phyloP scores from a whole-genome alignment of 495 filamentous ascomycete genomes.

The Penicillium subrubescens region DNA sequence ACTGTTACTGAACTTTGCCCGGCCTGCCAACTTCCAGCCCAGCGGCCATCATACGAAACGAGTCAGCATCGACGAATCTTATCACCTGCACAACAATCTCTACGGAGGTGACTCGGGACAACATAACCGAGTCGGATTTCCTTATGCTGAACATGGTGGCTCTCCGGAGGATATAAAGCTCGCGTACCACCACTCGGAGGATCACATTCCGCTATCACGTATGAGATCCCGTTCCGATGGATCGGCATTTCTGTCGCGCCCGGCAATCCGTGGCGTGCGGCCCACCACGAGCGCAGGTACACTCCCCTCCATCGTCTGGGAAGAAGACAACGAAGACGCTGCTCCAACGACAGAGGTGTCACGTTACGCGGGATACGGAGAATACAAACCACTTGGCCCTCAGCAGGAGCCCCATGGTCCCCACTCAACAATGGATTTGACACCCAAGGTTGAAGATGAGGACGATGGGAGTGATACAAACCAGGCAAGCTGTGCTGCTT shows the following conservation, averaged over 20 bases:
- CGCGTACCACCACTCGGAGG: conserved; percentile 9
- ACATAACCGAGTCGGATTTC: conserved; percentile 29
- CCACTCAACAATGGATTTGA: conserved; percentile 13
- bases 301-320: conserved; percentile 41
- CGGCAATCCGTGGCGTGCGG: conserved; percentile 39
- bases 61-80: conserved; percentile 43
- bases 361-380: conserved; percentile 13
- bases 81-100: conserved; percentile 22
- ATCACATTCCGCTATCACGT: conserved; percentile 36
- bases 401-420: conserved; percentile 1
- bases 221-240: conserved; percentile 51
- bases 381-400: neutral
- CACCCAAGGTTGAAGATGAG: conserved; percentile 39
- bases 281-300: conserved; percentile 48
- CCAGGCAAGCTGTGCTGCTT: conserved; percentile 53
- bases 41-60: conserved; percentile 32
- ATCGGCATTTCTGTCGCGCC: conserved; percentile 44
- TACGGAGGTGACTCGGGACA: conserved; percentile 28
- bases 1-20: conserved; percentile 51
- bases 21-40: conserved; percentile 42
- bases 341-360: conserved; percentile 13
- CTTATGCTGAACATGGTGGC: conserved; percentile 13
- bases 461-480: conserved; percentile 28
- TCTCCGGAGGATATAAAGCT: conserved; percentile 20
- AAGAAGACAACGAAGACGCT: conserved; percentile 38